phyloP scores from a whole-genome alignment of 116 monocot species.

The Iris pallida region DNA sequence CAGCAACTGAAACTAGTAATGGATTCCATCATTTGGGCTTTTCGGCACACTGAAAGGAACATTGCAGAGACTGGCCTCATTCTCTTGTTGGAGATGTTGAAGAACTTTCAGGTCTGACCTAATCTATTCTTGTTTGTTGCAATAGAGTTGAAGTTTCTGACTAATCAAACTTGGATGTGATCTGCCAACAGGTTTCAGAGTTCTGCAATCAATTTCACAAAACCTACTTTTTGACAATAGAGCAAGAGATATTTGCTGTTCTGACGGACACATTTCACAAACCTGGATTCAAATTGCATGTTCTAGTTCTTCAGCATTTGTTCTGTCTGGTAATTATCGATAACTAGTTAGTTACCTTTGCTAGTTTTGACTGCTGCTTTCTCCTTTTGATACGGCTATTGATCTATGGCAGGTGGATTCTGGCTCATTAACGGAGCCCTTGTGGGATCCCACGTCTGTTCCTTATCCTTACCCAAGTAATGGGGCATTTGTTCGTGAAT shows the following conservation, averaged over 20 bases:
- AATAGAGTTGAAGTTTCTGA: background rate
- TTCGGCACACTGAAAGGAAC: slow-evolving; percentile 97
- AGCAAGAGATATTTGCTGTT: slow-evolving; percentile 98
- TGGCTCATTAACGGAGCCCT: slow-evolving; percentile 67
- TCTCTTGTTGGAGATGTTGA: slow-evolving; percentile 84
- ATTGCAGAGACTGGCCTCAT: slow-evolving; percentile 99
- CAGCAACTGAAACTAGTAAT: slow-evolving; percentile 97
- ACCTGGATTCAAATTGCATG: slow-evolving; percentile 97
- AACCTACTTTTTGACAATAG: slow-evolving; percentile 84
- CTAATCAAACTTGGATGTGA: background rate
- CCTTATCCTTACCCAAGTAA: slow-evolving; percentile 75
- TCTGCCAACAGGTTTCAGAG: slow-evolving; percentile 52
- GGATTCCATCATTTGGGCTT: slow-evolving; percentile 98
- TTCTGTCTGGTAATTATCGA: slow-evolving; percentile 69
- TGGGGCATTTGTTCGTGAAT: slow-evolving; percentile 77
- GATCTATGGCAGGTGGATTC: slow-evolving; percentile 63
- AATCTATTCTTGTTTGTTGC: background rate
- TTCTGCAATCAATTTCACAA: slow-evolving; percentile 93
- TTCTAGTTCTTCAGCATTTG: slow-evolving; percentile 82
- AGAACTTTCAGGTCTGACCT: slow-evolving; percentile 74
- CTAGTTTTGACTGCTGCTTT: background rate
- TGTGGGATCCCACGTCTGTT: slow-evolving; percentile 82
- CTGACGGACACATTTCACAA: slow-evolving; percentile 98
- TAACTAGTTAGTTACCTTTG: background rate
- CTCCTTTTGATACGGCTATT: background rate